A percentile compares a stretch with the other conserved stretches of the same genome.
These are phyloP conservation scores for Wickerhamiella nectarea DNA, from an alignment of 805 yeast species.

Conservation along the genomic window DNA sequence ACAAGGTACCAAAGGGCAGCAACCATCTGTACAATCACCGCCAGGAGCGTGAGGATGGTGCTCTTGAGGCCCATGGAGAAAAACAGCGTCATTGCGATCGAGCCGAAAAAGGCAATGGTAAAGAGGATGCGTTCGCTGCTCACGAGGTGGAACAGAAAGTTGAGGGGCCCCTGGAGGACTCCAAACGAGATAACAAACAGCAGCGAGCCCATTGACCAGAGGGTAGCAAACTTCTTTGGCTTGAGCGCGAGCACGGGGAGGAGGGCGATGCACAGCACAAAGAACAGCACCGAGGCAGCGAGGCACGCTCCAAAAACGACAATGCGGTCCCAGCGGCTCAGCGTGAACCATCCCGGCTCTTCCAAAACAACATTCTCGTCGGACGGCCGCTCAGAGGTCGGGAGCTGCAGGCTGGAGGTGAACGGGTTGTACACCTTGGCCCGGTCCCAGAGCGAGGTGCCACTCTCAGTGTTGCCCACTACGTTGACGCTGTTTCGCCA, in stretches of 20 bases:
- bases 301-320: slow-evolving; percentile 67
- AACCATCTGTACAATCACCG: slow-evolving; percentile 62
- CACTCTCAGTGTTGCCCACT: slow-evolving; percentile 3
- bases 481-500: slow-evolving; percentile 12
- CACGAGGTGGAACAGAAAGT: slow-evolving; percentile 57
- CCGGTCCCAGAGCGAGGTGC: slow-evolving; percentile 18
- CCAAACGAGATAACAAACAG: slow-evolving; percentile 84
- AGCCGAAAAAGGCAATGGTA: slow-evolving; percentile 64
- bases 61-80: slow-evolving; percentile 59
- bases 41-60: slow-evolving; percentile 60
- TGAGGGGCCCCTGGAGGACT: slow-evolving; percentile 80
- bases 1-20: slow-evolving; percentile 84
- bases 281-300: slow-evolving; percentile 65
- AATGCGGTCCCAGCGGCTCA: slow-evolving; percentile 65
- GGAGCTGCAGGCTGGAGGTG: slow-evolving; percentile 17
- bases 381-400: slow-evolving; percentile 18
- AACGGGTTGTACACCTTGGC: slow-evolving; percentile 22
- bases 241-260: slow-evolving; percentile 81
- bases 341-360: slow-evolving; percentile 29
- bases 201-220: slow-evolving; percentile 84
- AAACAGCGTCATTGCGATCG: slow-evolving; percentile 65
- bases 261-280: slow-evolving; percentile 63
- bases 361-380: slow-evolving; percentile 20
- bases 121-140: slow-evolving; percentile 69
- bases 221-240: slow-evolving; percentile 76